These are phyloP conservation scores for Halophytophthora batemanensis DNA, from an alignment of 352 stramenopile genomes.

Conservation along the genomic window DNA sequence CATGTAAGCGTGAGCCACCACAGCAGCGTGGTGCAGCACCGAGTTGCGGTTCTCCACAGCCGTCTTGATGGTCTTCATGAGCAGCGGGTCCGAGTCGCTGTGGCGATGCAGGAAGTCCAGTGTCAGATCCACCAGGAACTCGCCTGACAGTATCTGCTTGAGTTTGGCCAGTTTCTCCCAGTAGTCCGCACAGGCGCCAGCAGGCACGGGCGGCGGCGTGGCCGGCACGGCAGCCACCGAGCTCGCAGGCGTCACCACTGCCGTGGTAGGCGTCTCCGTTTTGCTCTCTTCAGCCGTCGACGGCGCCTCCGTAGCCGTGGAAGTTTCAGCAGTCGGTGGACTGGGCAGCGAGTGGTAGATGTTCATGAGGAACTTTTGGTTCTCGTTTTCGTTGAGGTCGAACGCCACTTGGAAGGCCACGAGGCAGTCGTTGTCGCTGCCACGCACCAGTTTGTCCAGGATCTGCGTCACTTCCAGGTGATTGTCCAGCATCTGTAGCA, in stretches of 20 bases:
- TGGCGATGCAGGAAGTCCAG: conserved; percentile 93
- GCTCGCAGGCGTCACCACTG: conserved; percentile 10
- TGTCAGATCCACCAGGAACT: conserved; percentile 92
- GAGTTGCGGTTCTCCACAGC: conserved; percentile 94
- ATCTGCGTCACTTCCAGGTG: conserved; percentile 84
- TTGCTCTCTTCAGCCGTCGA: conserved; percentile 38
- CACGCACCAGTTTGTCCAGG: conserved; percentile 81
- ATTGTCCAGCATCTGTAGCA: conserved; percentile 88
- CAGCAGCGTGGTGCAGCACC: conserved; percentile 96
- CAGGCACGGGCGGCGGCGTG: conserved; percentile 33
- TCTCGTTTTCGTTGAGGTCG: conserved; percentile 96
- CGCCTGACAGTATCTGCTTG: conserved; percentile 81
- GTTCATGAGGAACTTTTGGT: conserved; percentile 95
- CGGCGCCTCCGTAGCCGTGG: conserved; percentile 16
- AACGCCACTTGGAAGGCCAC: conserved; percentile 98
- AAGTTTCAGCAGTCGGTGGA: conserved; percentile 33
- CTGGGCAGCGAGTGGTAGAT: conserved; percentile 88
- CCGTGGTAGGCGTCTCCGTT: conserved; percentile 20
- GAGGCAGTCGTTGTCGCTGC: conserved; percentile 70
- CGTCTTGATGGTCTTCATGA: conserved; percentile 95
- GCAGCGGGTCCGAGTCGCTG: conserved; percentile 87
- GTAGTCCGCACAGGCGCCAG: conserved; percentile 67
- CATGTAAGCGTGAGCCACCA: conserved; percentile 97
- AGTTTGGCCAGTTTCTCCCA: conserved; percentile 83
- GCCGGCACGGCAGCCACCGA: conserved; percentile 26